A percentile compares a stretch with the other conserved stretches of the same genome.
phyloP scores from a whole-genome alignment of 1,284 basidiomycete genomes.

The Agroathelia rolfsii region DNA sequence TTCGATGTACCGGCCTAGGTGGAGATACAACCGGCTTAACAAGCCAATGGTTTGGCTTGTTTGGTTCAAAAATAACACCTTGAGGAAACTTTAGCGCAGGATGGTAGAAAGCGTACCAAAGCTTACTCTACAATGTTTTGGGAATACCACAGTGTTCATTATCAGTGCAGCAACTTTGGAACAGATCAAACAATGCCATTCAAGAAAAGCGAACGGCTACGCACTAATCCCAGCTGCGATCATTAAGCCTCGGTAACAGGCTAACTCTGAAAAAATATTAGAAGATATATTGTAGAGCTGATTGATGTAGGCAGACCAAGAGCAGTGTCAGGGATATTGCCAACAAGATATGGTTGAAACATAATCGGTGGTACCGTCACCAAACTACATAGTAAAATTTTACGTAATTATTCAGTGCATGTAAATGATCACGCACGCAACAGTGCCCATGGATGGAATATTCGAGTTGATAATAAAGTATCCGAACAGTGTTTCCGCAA shows the following conservation, averaged over 20 bases:
- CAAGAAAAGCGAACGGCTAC: no score
- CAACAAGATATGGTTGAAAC: conserved; percentile 28
- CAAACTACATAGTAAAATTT: conserved; percentile 22
- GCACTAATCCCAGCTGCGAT: conserved; percentile 37
- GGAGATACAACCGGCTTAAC: conserved; percentile 34
- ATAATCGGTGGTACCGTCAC: conserved; percentile 37
- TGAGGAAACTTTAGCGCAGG: background rate
- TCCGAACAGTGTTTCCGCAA: conserved; percentile 35
- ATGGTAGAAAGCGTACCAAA: background rate
- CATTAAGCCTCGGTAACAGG: conserved; percentile 29
- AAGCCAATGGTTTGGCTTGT: conserved; percentile 30
- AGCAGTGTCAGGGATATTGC: conserved; percentile 18
- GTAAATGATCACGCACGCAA: conserved; percentile 25
- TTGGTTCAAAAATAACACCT: conserved; percentile 37
- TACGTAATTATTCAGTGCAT: background rate
- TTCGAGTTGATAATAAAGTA: conserved; percentile 34
- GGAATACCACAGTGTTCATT: conserved; percentile 37
- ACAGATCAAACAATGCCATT: no score
- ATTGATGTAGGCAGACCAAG: conserved; percentile 12
- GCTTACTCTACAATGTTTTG: conserved; percentile 36
- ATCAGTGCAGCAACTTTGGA: conserved; percentile 35
- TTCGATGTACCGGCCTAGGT: conserved; percentile 31
- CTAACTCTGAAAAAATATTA: conserved; percentile 24
- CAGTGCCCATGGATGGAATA: conserved; percentile 34
- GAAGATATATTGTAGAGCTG: conserved; percentile 1